Base-by-base conservation (phyloP, 148 eudicot species). In the Drosera capensis region DNA sequence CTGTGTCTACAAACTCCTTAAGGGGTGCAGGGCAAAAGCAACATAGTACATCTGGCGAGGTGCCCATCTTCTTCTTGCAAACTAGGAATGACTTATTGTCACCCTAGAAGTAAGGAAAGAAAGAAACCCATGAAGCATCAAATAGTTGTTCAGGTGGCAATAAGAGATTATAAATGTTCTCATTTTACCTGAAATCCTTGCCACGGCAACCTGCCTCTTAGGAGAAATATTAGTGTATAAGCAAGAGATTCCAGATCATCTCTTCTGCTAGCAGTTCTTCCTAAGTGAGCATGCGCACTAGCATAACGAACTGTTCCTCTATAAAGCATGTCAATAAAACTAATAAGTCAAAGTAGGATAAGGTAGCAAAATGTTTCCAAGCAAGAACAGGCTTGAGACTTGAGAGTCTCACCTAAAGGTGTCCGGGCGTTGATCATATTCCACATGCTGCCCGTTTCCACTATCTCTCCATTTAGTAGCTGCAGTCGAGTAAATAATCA, bases 251-350 rank as follows among this genome's bases (percentile, higher is more conserved):
- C 95, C 25, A 85, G 68, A 64, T 85, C 92, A 64, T 85, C 95
- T 62, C 95, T 80, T 69, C 95, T 65, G 60, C 95, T 80, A 13
- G 92, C 82, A 40, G 92, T 85, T 79, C 95, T 74, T 57, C 95
- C 95, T 64, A 85, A 71, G 64, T 85, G 95, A 38, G 95, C 95
- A 75, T 85, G 95, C 39, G 54, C 95, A 72, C 95, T 85, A 38
- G 95, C 95, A 72, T 85, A 85, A 42, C 95, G 77, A 39, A 85
- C 86, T 1, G 95, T 85, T 55, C 92, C 95, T 61, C 92, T 80
- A 62, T 28, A 23, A 34, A 11, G 31, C 9, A 3, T 34, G 9
- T 9, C 38, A 4, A 15, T 4, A 15, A 34, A 9, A 3, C 3
- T 4, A 34, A 34, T 34, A 11, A 34, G n/a, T 11, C 5, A 34